A percentile compares a stretch with the other conserved stretches of the same genome.
Evolutionary conservation across 140 eudicot species (phyloP).

Genomic region (Flaveria floridana): DNA sequence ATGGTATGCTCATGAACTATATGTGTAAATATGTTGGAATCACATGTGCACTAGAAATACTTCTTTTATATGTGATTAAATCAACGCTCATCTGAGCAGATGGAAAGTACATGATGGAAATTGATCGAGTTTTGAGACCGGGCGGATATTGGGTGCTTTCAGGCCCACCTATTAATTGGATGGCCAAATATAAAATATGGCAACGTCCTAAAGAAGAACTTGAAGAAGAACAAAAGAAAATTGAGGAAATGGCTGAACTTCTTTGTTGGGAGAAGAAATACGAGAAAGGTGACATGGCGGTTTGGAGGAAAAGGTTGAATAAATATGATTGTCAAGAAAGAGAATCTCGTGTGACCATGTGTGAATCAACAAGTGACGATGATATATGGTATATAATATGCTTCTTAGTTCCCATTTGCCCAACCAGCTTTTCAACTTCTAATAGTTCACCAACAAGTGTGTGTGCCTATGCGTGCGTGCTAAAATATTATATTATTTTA

Average conservation of each 20-base stretch:
- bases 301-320: constrained; percentile 42
- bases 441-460: not conserved
- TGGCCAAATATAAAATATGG: constrained; percentile 43
- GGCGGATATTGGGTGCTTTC: constrained; percentile 67
- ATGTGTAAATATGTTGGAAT: not conserved
- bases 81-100: constrained; percentile 32
- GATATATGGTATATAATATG: constrained; percentile 43
- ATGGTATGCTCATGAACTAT: constrained; percentile 37
- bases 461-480: not conserved
- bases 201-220: constrained; percentile 47
- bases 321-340: constrained; percentile 40
- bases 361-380: constrained; percentile 35
- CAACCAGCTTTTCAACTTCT: not conserved
- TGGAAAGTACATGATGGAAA: constrained; percentile 66
- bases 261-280: constrained; percentile 64
- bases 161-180: constrained; percentile 65
- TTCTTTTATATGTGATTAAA: not conserved
- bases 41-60: not conserved
- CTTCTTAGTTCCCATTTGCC: not conserved
- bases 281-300: constrained; percentile 49
- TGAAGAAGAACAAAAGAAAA: constrained; percentile 44
- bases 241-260: constrained; percentile 53
- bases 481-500: not conserved
- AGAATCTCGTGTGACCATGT: constrained; percentile 38
- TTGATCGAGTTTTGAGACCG: constrained; percentile 58